phyloP scores from a whole-genome alignment of 768 basidiomycete species.

The Infundibulicybe gibba region DNA sequence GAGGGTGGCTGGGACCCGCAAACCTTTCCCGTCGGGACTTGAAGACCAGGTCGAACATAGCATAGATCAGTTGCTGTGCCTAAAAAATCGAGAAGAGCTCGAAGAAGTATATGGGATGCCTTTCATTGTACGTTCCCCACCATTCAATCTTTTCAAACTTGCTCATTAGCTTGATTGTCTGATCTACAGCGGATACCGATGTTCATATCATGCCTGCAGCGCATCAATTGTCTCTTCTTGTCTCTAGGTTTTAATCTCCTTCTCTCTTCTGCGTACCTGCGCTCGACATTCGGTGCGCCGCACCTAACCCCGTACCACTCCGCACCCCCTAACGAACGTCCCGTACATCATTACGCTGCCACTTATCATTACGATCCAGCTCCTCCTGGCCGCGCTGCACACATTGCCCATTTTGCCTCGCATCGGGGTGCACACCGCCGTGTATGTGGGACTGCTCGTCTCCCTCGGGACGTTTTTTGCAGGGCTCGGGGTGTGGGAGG shows the following conservation, averaged over 20 bases:
- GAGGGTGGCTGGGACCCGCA: constrained; percentile 7
- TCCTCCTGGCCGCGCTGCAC: constrained; percentile 58
- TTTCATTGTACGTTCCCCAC: constrained; percentile 55
- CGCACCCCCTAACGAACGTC: constrained; percentile 22
- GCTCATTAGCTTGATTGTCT: background rate
- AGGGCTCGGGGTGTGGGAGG: constrained; percentile 73
- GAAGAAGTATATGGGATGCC: constrained; percentile 82
- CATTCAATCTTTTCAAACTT: too few relatives aligned
- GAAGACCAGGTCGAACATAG: constrained; percentile 55
- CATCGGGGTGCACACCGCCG: constrained; percentile 73
- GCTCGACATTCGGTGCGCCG: constrained; percentile 40
- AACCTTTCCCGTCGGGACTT: constrained; percentile 1
- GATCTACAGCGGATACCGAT: constrained; percentile 66
- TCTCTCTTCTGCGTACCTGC: constrained; percentile 59
- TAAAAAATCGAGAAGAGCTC: constrained; percentile 70
- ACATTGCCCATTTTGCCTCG: constrained; percentile 64
- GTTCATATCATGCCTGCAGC: constrained; percentile 73
- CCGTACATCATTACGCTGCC: constrained; percentile 37
- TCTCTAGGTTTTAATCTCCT: constrained; percentile 65
- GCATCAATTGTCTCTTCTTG: constrained; percentile 69
- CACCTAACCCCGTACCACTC: constrained; percentile 12
- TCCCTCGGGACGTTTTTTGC: constrained; percentile 69
- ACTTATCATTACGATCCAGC: constrained; percentile 43
- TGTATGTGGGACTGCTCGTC: constrained; percentile 65
- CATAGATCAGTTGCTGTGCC: constrained; percentile 57